A percentile compares a stretch with the other conserved stretches of the same genome.
phyloP scores from a whole-genome alignment of 2,329 filamentous ascomycete species.

The Berkeleyomyces rouxiae region DNA sequence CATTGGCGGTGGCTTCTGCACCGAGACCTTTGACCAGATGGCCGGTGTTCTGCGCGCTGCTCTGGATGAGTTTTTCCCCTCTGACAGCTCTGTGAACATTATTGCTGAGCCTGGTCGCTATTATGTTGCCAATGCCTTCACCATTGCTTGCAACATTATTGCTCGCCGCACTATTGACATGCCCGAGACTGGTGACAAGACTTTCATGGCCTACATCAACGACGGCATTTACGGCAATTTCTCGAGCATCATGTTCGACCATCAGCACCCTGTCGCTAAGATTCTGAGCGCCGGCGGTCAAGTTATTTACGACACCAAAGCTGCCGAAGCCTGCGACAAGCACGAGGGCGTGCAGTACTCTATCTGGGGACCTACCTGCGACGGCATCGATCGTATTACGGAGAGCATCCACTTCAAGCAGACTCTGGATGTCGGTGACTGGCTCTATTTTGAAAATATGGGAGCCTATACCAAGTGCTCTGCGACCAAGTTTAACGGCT shows the following conservation, averaged over 20 bases:
- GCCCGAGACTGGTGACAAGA: constrained; percentile 44
- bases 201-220: constrained; percentile 96
- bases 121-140: constrained; percentile 88
- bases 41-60: constrained; percentile 62
- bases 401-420: constrained; percentile 62
- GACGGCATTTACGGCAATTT: constrained; percentile 98
- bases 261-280: constrained; percentile 78
- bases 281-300: constrained; percentile 49
- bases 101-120: constrained; percentile 95
- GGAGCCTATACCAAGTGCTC: constrained; percentile 97
- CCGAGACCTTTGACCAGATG: constrained; percentile 84
- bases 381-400: constrained; percentile 90
- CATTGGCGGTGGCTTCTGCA: constrained; percentile 83
- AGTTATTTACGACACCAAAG: constrained; percentile 39
- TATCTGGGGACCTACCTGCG: constrained; percentile 95
- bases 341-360: constrained; percentile 57
- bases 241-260: constrained; percentile 97
- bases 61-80: constrained; percentile 76
- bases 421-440: constrained; percentile 79
- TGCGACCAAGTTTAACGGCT: constrained; percentile 94
- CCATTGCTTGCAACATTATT: constrained; percentile 88
- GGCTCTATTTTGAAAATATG: constrained; percentile 98
- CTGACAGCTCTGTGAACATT: constrained; percentile 52
- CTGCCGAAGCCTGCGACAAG: constrained; percentile 28
- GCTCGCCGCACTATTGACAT: constrained; percentile 78